Evolutionary conservation across 2,329 filamentous ascomycete species (phyloP), one percentile per base, ranked within the genome.

Genomic region (Fusarium chlamydosporum): DNA sequence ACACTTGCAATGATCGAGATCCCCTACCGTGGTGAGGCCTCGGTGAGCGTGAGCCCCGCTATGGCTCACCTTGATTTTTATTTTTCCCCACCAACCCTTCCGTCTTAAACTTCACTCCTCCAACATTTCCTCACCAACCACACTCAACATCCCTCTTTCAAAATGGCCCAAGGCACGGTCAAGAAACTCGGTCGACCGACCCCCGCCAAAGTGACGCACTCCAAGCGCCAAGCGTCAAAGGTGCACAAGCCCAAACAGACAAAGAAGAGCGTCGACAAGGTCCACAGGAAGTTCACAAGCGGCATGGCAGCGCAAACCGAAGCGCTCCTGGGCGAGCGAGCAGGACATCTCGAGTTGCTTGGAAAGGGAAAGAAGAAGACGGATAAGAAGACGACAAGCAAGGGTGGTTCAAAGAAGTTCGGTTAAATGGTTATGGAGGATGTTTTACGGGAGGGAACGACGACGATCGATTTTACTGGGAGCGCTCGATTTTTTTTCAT

Each of bases 261-360:
- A 46, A 84, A 82, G 76, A 70, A 77, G 34, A 81, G 78, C 71
- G 79, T 84, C 70, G 85, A 87, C 79, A 86, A 85, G 80, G 72
- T 83, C 69, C 82, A 83, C 78, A 83, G 82, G 72, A 87, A 87
- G 77, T 85, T 85, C 75, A 82, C 85, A 13, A 82, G 84, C 5
- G 86, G 86, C 46, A 80, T 89, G 74, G 82, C 81, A 42, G 80
- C 80, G 60, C 81, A 82, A 79, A 89, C 87, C 33, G 87, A 89
- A 80, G 80, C 82, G 65, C 79, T 89, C 74, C 81, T 89, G 40
- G 86, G 86, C 62, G 85, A 88, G 80, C 79, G 86, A 10, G 87
- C 85, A 7, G 86, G 87, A 0, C 87, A 89, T 61, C 77, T 89
- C 26, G 87, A 89, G 79, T 74, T 89, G 67, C 86, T 89, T 64